phyloP scores from a whole-genome alignment of 2,329 filamentous ascomycete species.

The Cercospora zeae-maydis region DNA sequence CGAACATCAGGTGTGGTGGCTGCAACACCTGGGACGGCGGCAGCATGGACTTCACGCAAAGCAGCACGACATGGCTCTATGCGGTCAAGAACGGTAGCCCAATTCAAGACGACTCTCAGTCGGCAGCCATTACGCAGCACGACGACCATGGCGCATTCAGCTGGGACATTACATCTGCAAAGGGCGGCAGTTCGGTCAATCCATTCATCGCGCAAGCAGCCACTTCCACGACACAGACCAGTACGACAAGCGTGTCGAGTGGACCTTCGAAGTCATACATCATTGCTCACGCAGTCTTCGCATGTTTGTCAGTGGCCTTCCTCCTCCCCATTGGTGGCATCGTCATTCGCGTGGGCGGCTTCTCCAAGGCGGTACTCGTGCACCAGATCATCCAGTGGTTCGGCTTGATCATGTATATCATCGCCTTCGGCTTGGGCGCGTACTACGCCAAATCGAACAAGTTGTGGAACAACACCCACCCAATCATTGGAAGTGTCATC shows the following conservation, averaged over 20 bases:
- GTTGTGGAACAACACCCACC: constrained; percentile 47
- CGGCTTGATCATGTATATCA: constrained; percentile 47
- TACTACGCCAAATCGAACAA: constrained; percentile 15
- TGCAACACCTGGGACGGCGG: constrained; percentile 54
- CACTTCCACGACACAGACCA: constrained; percentile 9
- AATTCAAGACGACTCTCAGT: constrained; percentile 45
- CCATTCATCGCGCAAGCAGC: constrained; percentile 37
- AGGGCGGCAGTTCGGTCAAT: constrained; percentile 43
- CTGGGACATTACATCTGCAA: constrained; percentile 50
- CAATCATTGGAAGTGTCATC: constrained; percentile 53
- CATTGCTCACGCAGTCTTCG: constrained; percentile 46
- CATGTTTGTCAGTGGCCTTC: constrained; percentile 44
- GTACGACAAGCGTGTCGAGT: background rate
- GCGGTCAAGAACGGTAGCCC: constrained; percentile 48
- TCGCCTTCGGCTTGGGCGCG: constrained; percentile 51
- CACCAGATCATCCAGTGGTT: constrained; percentile 50
- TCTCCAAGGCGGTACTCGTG: constrained; percentile 43
- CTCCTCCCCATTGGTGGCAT: constrained; percentile 47
- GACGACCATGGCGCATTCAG: constrained; percentile 41
- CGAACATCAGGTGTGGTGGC: constrained; percentile 54
- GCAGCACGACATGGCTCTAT: constrained; percentile 50
- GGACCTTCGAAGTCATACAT: constrained; percentile 25
- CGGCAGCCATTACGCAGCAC: constrained; percentile 47
- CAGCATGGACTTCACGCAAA: constrained; percentile 47
- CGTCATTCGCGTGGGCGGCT: constrained; percentile 44